These are phyloP conservation scores for Didymella arachidicola DNA, from an alignment of 2,329 filamentous ascomycete species.

Conservation along the genomic window DNA sequence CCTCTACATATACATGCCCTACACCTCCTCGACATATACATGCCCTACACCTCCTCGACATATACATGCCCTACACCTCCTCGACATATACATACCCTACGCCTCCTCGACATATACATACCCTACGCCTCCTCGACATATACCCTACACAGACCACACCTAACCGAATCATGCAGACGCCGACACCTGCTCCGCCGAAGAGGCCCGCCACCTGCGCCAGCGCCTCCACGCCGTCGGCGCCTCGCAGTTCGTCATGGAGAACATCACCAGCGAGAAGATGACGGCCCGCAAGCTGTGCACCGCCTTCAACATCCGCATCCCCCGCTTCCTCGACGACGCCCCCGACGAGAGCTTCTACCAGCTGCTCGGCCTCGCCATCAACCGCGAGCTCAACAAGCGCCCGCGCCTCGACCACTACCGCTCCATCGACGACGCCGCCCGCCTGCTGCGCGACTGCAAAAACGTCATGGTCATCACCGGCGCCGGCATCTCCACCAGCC, in stretches of 20 bases:
- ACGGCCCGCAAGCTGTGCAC: conserved; percentile 84
- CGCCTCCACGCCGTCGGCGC: conserved; percentile 80
- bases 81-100: no score
- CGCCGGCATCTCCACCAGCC: conserved; percentile 93
- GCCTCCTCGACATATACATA: no score
- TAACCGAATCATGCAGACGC: no score
- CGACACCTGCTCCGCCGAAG: conserved; percentile 51
- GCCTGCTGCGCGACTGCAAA: conserved; percentile 73
- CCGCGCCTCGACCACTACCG: conserved; percentile 83
- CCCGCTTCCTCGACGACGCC: conserved; percentile 74
- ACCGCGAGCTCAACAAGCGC: conserved; percentile 80
- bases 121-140: no score
- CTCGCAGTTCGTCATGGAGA: conserved; percentile 73
- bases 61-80: no score
- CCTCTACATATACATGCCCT: no score
- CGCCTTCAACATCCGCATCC: conserved; percentile 81
- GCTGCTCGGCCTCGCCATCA: conserved; percentile 78
- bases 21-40: no score
- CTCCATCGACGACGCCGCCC: conserved; percentile 84
- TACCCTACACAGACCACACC: no score
- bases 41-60: no score
- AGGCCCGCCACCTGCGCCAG: conserved; percentile 72
- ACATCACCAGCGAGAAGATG: conserved; percentile 65
- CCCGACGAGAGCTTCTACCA: conserved; percentile 78
- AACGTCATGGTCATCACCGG: conserved; percentile 96